Conservation (phyloP, 441 rosid species). For the Jatropha multifida region DNA sequence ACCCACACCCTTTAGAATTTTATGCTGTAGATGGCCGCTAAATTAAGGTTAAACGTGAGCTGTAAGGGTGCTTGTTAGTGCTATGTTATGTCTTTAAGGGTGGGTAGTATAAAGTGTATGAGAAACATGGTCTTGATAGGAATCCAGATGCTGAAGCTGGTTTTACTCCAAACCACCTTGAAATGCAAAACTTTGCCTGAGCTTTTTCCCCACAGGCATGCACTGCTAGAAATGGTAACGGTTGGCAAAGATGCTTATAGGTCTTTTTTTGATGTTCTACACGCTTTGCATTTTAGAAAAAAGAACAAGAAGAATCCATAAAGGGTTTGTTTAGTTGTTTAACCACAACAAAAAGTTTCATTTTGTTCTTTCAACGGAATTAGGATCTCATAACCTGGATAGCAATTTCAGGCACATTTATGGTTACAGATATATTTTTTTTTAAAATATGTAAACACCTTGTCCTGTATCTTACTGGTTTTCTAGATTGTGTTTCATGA, state of each 20-base stretch:
- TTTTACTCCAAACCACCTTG: neutral
- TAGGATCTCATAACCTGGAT: no score
- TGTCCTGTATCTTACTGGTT: neutral
- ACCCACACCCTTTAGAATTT: no score
- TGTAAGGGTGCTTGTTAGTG: neutral
- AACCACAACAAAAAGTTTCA: neutral
- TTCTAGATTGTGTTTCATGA: neutral
- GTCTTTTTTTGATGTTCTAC: neutral
- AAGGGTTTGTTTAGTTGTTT: neutral
- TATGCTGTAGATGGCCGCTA: neutral
- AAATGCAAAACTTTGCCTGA: neutral
- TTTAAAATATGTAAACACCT: neutral
- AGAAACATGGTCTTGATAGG: neutral
- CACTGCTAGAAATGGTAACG: neutral
- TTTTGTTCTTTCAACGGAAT: neutral
- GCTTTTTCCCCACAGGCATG: neutral
- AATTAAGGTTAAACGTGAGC: neutral
- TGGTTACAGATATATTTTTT: neutral
- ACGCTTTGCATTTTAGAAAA: neutral
- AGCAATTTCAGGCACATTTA: no score
- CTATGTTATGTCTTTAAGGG: neutral
- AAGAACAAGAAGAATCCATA: neutral
- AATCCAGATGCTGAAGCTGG: neutral
- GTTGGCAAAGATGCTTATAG: neutral
- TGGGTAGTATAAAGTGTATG: neutral